phyloP scores from a whole-genome alignment of 768 basidiomycete genomes.

The Nevesoporus exiguus region DNA sequence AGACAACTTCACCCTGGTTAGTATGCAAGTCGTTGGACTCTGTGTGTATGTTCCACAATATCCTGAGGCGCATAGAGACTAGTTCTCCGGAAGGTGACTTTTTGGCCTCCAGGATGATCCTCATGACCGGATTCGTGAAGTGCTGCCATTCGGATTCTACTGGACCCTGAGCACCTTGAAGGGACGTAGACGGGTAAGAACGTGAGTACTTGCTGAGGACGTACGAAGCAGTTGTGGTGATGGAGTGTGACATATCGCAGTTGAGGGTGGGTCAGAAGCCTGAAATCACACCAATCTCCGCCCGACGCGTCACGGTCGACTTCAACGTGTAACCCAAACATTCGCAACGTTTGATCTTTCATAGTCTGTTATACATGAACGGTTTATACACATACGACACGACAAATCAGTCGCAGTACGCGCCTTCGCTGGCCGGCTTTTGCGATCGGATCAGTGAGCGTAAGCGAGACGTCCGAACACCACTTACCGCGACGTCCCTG shows the following conservation, averaged over 20 bases:
- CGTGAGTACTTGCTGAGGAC: conserved; percentile 63
- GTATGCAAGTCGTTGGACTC: conserved; percentile 34
- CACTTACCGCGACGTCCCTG: conserved; percentile 78
- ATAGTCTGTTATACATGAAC: conserved; percentile 5
- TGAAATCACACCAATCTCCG: neutral
- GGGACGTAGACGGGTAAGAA: conserved; percentile 43
- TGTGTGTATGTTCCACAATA: conserved; percentile 57
- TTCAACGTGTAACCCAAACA: no score
- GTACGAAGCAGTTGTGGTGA: conserved; percentile 57
- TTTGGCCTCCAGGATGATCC: conserved; percentile 57
- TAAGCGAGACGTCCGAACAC: conserved; percentile 1
- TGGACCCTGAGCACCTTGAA: conserved; percentile 17
- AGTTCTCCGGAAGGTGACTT: conserved; percentile 48
- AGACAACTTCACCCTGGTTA: conserved; percentile 55
- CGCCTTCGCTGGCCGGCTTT: conserved; percentile 79
- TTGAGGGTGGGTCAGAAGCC: neutral
- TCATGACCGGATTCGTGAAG: conserved; percentile 66
- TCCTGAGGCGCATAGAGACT: conserved; percentile 61
- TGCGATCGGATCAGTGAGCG: conserved; percentile 7
- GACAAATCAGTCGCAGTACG: conserved; percentile 66
- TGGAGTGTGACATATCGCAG: conserved; percentile 33
- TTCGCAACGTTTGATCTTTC: neutral
- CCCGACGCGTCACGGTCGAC: no score
- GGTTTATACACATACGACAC: conserved; percentile 1
- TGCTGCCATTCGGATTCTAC: conserved; percentile 68